Base-by-base conservation (phyloP, 352 stramenopile species). In the Phytophthora constricta region DNA sequence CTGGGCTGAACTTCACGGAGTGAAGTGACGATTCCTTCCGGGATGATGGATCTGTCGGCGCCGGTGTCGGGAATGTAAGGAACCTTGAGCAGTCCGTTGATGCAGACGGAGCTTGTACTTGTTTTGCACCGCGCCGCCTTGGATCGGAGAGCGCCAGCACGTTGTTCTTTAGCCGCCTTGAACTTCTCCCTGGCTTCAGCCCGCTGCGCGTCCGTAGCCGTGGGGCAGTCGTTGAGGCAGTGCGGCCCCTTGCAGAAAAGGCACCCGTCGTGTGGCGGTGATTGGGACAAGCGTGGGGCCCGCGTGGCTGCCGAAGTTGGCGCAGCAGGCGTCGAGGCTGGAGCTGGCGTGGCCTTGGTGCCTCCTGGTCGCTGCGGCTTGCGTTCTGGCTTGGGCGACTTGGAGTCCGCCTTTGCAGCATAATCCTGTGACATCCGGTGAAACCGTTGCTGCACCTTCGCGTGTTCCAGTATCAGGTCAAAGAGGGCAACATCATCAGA, bases 81-180 rank as follows among this genome's bases (percentile, higher is more conserved):
- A 1, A 45, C 48, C 10, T 55, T n/a, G 3, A 65, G 13, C 2
- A 65, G 27, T 10, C 61, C 61, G 34, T 68, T 68, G 22, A 62
- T 28, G 0, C 48, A 2, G 25, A 57, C 58, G n/a, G 58, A 28
- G 0, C 8, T 37, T 37, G 0, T 46, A 5, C 27, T 19, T 28
- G 27, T 22, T 7, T n/a, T 26, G 13, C 26, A 59, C 25, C 27
- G 19, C 0, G 37, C 49, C 31, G 49, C 58, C 17, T 66, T 54
- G 1, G 28, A 54, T 3, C 58, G 25, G 0, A 57, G 17, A 3
- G 46, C 5, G 20, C 34, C n/a, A 1, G 25, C 22, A 7, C 46
- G 25, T 25, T 47, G 16, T 5, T 64, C 60, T 33, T 58, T 62
- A 10, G 16, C 42, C 14, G 50, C 50, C 7, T 31, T 42, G 9